These are phyloP conservation scores for Candida pseudoviswanathii DNA, from an alignment of 1,139 yeast genomes.

Conservation along the genomic window DNA sequence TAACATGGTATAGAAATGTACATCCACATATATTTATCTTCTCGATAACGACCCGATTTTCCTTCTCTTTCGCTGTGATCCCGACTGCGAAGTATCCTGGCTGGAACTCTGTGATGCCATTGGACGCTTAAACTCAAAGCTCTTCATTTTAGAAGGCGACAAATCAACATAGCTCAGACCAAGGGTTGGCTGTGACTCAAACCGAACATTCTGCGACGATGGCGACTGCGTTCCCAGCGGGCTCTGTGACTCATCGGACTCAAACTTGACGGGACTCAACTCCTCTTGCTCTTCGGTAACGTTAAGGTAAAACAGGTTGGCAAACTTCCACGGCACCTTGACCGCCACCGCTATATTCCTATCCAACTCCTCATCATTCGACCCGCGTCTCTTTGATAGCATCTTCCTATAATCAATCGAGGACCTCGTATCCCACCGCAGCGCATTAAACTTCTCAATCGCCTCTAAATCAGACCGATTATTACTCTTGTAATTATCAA, in stretches of 20 bases:
- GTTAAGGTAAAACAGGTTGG: slow-evolving; percentile 11
- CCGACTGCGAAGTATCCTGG: slow-evolving; percentile 1
- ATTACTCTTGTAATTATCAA: slow-evolving; percentile 28
- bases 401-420: slow-evolving; percentile 11
- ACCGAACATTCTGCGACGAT: background rate
- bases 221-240: background rate
- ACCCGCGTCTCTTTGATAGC: slow-evolving; percentile 6
- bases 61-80: slow-evolving; percentile 15
- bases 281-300: slow-evolving; percentile 7
- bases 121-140: background rate
- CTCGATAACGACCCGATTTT: slow-evolving; percentile 13
- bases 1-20: background rate
- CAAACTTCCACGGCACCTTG: slow-evolving; percentile 13
- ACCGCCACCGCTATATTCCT: slow-evolving; percentile 10
- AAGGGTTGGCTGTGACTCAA: slow-evolving; percentile 1
- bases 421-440: slow-evolving; percentile 18
- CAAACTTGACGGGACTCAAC: slow-evolving; percentile 9
- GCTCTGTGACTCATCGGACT: slow-evolving; percentile 4
- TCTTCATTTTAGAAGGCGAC: slow-evolving; percentile 1
- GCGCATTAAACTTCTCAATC: slow-evolving; percentile 20
- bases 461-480: slow-evolving; percentile 16
- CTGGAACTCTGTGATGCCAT: background rate
- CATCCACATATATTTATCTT: slow-evolving; percentile 3
- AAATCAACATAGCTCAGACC: background rate
- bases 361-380: slow-evolving; percentile 7